Base-by-base conservation (phyloP, 257 asterid species). In the Anisodus acutangulus region DNA sequence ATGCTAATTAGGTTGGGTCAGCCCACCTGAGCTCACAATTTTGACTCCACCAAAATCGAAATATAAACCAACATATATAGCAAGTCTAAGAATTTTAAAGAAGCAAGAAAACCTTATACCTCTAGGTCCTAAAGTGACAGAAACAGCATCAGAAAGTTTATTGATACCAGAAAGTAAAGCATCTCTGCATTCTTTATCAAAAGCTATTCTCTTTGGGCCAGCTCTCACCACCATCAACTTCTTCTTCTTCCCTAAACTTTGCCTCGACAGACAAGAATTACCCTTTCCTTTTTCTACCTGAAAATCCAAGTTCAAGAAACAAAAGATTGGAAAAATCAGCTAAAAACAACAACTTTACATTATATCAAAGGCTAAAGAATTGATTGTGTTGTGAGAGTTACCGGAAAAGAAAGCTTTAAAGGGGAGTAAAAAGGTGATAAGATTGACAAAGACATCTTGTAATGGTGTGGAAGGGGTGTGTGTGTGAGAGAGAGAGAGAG, bases 141-240 rank as follows among this genome's bases (percentile, higher is more conserved):
- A 92, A 91, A 97, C 98, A 86, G 94, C 97, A 92, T 97, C 98
- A 26, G 98, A 98, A 59, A 95, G 97, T 90, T 95, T 95, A 88
- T 93, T 93, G 87, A 97, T 92, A 63, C 99, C 99, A 64, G 91
- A 88, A 86, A 95, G 94, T 80, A 97, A 89, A 53, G 92, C 89
- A 69, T 90, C 94, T 85, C 98, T 90, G 86, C 98, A 93, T 68
- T 92, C 94, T 64, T 82, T 84, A 39, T 91, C 99, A 84, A 91
- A 93, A 80, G 88, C 93, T 72, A 97, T 91, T 88, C 97, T 93
- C 90, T 93, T 97, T 8, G 95, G 90, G 83, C 97, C 98, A 49
- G 98, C 95, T 90, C 86, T 92, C 79, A 95, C 97, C 87, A 88
- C 87, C 51, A 89, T 80, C 84, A 58, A 6, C 47, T 86, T 67